Base-by-base conservation (phyloP, 192 early-diverging fungal genomes). In the Coemansia sp. region DNA sequence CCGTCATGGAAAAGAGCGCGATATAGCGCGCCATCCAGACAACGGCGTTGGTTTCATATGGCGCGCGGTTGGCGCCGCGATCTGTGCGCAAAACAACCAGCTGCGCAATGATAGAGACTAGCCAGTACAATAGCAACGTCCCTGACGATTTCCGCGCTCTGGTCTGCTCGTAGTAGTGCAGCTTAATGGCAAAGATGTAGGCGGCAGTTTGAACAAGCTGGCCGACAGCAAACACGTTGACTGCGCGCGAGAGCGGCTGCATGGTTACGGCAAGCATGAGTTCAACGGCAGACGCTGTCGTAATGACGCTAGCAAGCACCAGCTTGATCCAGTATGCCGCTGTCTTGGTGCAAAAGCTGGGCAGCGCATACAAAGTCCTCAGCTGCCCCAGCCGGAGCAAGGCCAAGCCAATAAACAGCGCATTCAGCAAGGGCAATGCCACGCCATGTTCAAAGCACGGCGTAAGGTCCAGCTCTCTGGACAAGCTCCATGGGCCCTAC, bases 391-490 rank as follows among this genome's bases (percentile, higher is more conserved):
- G 32, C 17, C 43, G 54, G 17, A 14, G 8, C 11, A 47, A 27
- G 13, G 63, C 49, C 14, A 53, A 8, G 0, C 19, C 33, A 1
- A 65, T 11, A 27, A 65, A 58, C 17, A 65, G 6, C 13, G n/a
- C 25, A 29, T 56, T 53, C 4, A 65, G 50, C 18, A 18, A 5
- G 0, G 63, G 56, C 10, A 39, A 2, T 4, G 48, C 5, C 8
- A 58, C 51, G 18, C 63, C 56, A 25, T 25, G 51, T 56, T 65
- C 63, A 58, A 65, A 65, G 45, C 63, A 65, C 2, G 56, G 49
- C 2, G 63, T 65, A 36, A 65, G 41, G 32, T 65, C 63, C 9
- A 58, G 48, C 22, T 55, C 53, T 3, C 63, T 33, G 21, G 22
- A 11, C 1, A 22, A 4, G 27, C 63, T 65, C 63, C 55, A 58